Evolutionary conservation across 495 filamentous ascomycete species (phyloP), one percentile per base, ranked within the genome.

Genomic region (Lasiosphaeris hirsuta): DNA sequence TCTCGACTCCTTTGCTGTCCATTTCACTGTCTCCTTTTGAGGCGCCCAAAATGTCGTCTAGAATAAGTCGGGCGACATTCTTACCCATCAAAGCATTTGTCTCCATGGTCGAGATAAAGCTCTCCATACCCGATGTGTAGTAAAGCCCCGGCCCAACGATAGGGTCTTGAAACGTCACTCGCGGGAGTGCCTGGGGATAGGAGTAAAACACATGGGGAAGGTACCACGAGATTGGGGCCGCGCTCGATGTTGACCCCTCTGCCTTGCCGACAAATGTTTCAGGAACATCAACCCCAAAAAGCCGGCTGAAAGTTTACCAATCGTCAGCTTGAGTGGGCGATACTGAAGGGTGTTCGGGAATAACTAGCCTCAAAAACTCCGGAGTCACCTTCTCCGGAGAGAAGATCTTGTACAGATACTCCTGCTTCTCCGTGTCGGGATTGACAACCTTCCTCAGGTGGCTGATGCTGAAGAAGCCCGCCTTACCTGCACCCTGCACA

Each of bases 71-170:
- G 10, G 94, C 94, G 38, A 97, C 88, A 73, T 98, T 97, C 80
- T 84, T 92, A 0, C 94, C 94, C 93, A 96, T 96, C 64, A 97
- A 69, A 0, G 88, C 86, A 69, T 88, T 97, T 7, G 95, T 99
- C 78, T 99, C 94, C 94, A 99, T 99, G 0, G 94, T 96, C 11
- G 85, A 90, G 57, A 97, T 96, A 64, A 98, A 97, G 61, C 85
- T 87, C 74, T 98, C 94, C 51, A 97, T 96, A 0, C 89, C 93
- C 41, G 88, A 85, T 0, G 94, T 97, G 68, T 98, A 97, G 81
- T 89, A 97, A 10, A 97, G 66, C 0, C 81, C 78, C 1, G 78
- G 62, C 9, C 80, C 86, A 1, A 97, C 69, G 55, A 84, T 76
- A 0, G 85, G 80, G 40, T 95, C 88, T 58, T 96, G 92, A 59